These are phyloP conservation scores for Nymphaea colorata DNA, from an alignment of 164 flowering plant genomes.

Conservation along the genomic window DNA sequence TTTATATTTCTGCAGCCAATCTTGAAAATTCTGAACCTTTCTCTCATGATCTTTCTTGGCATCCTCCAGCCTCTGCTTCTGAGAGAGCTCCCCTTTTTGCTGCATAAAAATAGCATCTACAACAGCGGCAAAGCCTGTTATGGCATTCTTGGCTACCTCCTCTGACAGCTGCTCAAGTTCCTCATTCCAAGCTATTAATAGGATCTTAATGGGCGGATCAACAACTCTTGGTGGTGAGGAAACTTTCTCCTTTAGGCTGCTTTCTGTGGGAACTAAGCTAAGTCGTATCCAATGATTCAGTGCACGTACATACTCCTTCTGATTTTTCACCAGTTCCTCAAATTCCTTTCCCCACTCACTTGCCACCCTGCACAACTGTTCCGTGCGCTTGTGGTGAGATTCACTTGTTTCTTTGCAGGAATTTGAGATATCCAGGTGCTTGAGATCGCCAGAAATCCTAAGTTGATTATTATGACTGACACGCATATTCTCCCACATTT, in stretches of 20 bases:
- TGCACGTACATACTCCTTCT: constrained; percentile 51
- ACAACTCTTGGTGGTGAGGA: constrained; percentile 55
- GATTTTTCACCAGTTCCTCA: constrained; percentile 43
- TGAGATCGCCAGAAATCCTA: constrained; percentile 36
- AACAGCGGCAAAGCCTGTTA: constrained; percentile 55
- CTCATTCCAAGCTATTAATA: constrained; percentile 64
- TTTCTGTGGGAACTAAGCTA: constrained; percentile 77
- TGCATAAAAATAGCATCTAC: constrained; percentile 42
- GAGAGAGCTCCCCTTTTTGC: constrained; percentile 68
- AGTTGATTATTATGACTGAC: constrained; percentile 51
- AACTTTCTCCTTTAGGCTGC: constrained; percentile 61
- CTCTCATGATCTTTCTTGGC: constrained; percentile 39
- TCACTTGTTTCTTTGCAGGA: constrained; percentile 46
- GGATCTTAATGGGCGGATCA: constrained; percentile 56
- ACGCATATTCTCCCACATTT: constrained; percentile 74
- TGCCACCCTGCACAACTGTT: constrained; percentile 39
- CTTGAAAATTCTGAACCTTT: constrained; percentile 48
- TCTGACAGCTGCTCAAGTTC: constrained; percentile 64
- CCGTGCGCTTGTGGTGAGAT: constrained; percentile 52
- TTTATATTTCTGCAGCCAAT: constrained; percentile 59
- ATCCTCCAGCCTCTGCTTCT: constrained; percentile 62
- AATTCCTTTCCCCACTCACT: constrained; percentile 55
- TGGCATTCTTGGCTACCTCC: constrained; percentile 51
- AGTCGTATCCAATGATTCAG: constrained; percentile 69
- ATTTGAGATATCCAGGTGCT: constrained; percentile 36